Evolutionary conservation across 495 filamentous ascomycete species (phyloP), one percentile per base, ranked within the genome.

Genomic region (Penicillium lividum): DNA sequence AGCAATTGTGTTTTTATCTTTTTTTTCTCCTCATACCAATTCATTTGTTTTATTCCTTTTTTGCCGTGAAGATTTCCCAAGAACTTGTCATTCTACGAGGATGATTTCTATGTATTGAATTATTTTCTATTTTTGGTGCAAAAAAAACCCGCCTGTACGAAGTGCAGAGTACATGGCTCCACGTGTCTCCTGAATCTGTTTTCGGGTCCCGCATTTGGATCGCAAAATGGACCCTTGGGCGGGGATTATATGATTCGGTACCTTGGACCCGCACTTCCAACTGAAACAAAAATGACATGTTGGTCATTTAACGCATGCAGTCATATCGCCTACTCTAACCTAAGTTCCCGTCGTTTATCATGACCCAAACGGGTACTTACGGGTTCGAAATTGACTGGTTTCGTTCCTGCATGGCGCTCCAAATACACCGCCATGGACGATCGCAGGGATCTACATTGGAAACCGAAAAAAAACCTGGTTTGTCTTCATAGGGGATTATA

Each of bases 1-100:
- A 43, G 45, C 43, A 40, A n/a, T 46, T 53, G 22, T 43, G 46
- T 31, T 51, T 51, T 57, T 36, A 50, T 15, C 51, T 59, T 25
- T 43, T 42, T 36, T 44, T 43, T 43, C 36, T 53, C 25, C 51
- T 48, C 57, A 59, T 53, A 54, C 51, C 57, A 54, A 54, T 53
- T 31, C 29, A 52, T 52, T 46, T 46, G 30, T 30, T 38, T 13
- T 36, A 11, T 52, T 40, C 40, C 7, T 25, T 11, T 40, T 18
- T 16, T 40, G 4, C 38, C 15, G 4, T 13, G 15, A 15, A 3
- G 38, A 40, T 16, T 40, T 13, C 11, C 15, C 5, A 22, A 22
- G 2, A 22, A 22, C 2, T 22, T 22, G 22, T 22, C 22, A 22
- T 22, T 22, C 22, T 22, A 22, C 22, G 22, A 22, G 22, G 22